Evolutionary conservation across 805 yeast species (phyloP).

Genomic region (Torulaspora quercuum): DNA sequence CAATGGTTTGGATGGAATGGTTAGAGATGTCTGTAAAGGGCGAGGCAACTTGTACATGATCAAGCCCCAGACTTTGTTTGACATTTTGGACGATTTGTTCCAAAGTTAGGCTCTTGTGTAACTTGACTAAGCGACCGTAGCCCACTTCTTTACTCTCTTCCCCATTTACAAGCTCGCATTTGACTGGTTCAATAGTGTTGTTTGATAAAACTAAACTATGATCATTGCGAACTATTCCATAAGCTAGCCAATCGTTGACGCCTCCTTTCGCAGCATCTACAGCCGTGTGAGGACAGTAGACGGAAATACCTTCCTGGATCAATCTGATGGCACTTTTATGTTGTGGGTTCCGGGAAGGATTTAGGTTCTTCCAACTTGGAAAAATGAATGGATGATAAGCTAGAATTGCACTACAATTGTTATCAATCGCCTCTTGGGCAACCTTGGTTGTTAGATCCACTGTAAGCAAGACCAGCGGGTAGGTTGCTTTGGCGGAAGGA

Average conservation of each 20-base stretch:
- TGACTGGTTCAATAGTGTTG: conserved; percentile 27
- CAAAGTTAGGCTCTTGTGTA: conserved; percentile 45
- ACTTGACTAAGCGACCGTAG: conserved; percentile 68
- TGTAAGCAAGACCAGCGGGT: conserved; percentile 53
- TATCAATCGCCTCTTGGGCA: conserved; percentile 73
- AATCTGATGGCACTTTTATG: conserved; percentile 71
- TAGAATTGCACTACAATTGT: conserved; percentile 55
- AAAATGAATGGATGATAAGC: conserved; percentile 96
- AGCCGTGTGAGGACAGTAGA: conserved; percentile 94
- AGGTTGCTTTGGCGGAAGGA: conserved; percentile 19
- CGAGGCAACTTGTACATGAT: conserved; percentile 61
- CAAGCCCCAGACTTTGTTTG: conserved; percentile 52
- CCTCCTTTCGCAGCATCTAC: conserved; percentile 92
- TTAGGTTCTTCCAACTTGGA: conserved; percentile 74
- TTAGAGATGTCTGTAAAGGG: conserved; percentile 22
- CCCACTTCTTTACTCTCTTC: conserved; percentile 53
- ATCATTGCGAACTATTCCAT: conserved; percentile 46
- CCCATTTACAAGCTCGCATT: conserved; percentile 29
- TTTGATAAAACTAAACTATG: conserved; percentile 14
- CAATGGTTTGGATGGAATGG: conserved; percentile 51
- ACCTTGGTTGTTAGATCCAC: conserved; percentile 83
- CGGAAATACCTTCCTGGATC: conserved; percentile 75
- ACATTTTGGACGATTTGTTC: conserved; percentile 46
- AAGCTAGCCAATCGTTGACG: conserved; percentile 87
- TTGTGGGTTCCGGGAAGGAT: conserved; percentile 64